Evolutionary conservation across 768 basidiomycete species (phyloP).

Genomic region (Amanita subjunquillea): DNA sequence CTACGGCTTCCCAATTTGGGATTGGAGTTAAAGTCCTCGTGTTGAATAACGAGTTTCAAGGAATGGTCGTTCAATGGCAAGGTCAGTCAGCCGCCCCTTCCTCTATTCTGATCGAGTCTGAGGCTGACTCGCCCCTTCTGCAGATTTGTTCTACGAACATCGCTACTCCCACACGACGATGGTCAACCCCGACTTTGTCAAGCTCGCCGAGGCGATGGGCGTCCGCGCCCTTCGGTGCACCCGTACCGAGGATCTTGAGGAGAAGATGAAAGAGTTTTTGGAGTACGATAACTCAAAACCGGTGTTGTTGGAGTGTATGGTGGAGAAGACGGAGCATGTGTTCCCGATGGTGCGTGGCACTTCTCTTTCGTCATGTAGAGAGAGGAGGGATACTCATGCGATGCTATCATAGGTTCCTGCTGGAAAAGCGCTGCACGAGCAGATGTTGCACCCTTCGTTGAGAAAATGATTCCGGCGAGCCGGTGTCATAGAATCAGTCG

Average conservation of each 20-base stretch:
- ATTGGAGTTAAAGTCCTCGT: slow-evolving; percentile 95
- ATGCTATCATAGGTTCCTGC: slow-evolving; percentile 56
- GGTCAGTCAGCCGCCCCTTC: slow-evolving; percentile 34
- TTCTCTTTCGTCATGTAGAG: not conserved
- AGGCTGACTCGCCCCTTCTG: not conserved
- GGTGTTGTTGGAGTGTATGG: slow-evolving; percentile 83
- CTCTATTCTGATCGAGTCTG: slow-evolving; percentile 6
- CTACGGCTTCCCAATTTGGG: slow-evolving; percentile 81
- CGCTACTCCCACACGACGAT: slow-evolving; percentile 96
- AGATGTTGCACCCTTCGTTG: slow-evolving; percentile 63
- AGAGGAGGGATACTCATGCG: slow-evolving; percentile 6
- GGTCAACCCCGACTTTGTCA: slow-evolving; percentile 93
- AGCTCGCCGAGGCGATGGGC: slow-evolving; percentile 83
- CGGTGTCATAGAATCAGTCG: too few relatives aligned
- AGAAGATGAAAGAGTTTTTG: slow-evolving; percentile 98
- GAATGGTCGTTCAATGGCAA: slow-evolving; percentile 99
- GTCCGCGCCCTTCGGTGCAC: slow-evolving; percentile 82
- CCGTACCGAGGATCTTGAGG: slow-evolving; percentile 65
- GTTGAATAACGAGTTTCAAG: slow-evolving; percentile 96
- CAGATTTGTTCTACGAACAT: slow-evolving; percentile 90
- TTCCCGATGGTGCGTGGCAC: slow-evolving; percentile 68
- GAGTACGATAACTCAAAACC: slow-evolving; percentile 87
- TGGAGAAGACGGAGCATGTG: slow-evolving; percentile 79
- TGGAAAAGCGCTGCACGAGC: slow-evolving; percentile 91
- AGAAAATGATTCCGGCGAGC: not conserved